Percentiles rank a stretch among this genome's conserved stretches.
phyloP scores from a whole-genome alignment of 768 basidiomycete species.

The Tylopilus cervinicoccineus region DNA sequence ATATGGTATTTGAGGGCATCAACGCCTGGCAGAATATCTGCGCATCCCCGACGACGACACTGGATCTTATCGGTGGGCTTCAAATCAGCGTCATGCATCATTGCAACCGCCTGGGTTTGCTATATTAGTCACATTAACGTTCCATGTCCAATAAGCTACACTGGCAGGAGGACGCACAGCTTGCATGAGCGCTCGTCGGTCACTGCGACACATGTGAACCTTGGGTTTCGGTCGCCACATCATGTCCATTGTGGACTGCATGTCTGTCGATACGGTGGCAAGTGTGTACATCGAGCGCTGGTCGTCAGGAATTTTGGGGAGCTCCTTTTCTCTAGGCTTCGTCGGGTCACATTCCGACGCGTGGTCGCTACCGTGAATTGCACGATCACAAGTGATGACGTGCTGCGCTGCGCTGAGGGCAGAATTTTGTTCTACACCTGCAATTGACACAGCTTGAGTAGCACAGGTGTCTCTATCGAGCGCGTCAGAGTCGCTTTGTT shows the following conservation, averaged over 20 bases:
- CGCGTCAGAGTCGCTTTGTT: slow-evolving; percentile 6
- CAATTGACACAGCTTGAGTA: neutral
- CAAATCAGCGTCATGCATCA: slow-evolving; percentile 26
- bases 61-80: slow-evolving; percentile 32
- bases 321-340: slow-evolving; percentile 14
- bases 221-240: slow-evolving; percentile 32
- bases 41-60: slow-evolving; percentile 46
- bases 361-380: slow-evolving; percentile 3
- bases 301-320: slow-evolving; percentile 21
- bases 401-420: slow-evolving; percentile 21
- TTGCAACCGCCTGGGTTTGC: slow-evolving; percentile 24
- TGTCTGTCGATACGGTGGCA: slow-evolving; percentile 4
- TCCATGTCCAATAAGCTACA: neutral
- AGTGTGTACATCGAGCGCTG: slow-evolving; percentile 26
- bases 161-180: slow-evolving; percentile 34
- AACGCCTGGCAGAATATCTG: slow-evolving; percentile 38
- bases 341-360: neutral
- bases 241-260: slow-evolving; percentile 24
- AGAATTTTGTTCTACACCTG: slow-evolving; percentile 3
- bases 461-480: neutral
- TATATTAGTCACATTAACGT: slow-evolving; percentile 6
- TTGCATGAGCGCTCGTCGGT: slow-evolving; percentile 33
- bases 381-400: slow-evolving; percentile 18
- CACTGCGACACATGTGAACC: slow-evolving; percentile 34
- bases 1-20: slow-evolving; percentile 49